phyloP scores from a whole-genome alignment of 1,284 basidiomycete species.

The Heterobasidion occidentale region DNA sequence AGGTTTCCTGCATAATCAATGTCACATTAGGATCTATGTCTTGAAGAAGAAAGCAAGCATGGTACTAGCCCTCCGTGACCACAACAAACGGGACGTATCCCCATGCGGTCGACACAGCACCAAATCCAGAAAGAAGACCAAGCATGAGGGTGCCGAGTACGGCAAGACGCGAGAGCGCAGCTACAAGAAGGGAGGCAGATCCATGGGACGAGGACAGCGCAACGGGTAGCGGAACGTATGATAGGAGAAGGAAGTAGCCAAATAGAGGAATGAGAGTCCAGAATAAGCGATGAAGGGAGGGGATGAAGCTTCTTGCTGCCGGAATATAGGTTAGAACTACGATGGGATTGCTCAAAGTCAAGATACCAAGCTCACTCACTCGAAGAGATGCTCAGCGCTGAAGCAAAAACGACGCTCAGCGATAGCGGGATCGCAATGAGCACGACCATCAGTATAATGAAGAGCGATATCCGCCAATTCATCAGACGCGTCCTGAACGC shows the following conservation, averaged over 20 bases:
- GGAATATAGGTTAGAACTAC: neutral
- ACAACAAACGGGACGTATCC: slow-evolving; percentile 27
- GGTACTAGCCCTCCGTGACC: slow-evolving; percentile 16
- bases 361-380: neutral
- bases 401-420: slow-evolving; percentile 50
- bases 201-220: slow-evolving; percentile 26
- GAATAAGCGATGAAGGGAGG: slow-evolving; percentile 26
- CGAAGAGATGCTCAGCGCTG: slow-evolving; percentile 12
- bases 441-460: slow-evolving; percentile 45
- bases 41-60: neutral
- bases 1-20: slow-evolving; percentile 17
- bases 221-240: slow-evolving; percentile 57
- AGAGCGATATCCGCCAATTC: slow-evolving; percentile 59
- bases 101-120: slow-evolving; percentile 63
- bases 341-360: neutral
- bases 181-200: slow-evolving; percentile 27
- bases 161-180: slow-evolving; percentile 55
- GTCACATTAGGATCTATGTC: neutral
- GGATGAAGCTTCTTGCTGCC: slow-evolving; percentile 16
- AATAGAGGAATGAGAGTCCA: slow-evolving; percentile 43
- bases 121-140: slow-evolving; percentile 67
- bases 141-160: slow-evolving; percentile 68
- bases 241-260: slow-evolving; percentile 51
- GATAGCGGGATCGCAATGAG: slow-evolving; percentile 55
- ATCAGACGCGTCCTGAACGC: slow-evolving; percentile 44